Evolutionary conservation across 495 filamentous ascomycete genomes (phyloP).

Genomic region (Emericellopsis terricola): DNA sequence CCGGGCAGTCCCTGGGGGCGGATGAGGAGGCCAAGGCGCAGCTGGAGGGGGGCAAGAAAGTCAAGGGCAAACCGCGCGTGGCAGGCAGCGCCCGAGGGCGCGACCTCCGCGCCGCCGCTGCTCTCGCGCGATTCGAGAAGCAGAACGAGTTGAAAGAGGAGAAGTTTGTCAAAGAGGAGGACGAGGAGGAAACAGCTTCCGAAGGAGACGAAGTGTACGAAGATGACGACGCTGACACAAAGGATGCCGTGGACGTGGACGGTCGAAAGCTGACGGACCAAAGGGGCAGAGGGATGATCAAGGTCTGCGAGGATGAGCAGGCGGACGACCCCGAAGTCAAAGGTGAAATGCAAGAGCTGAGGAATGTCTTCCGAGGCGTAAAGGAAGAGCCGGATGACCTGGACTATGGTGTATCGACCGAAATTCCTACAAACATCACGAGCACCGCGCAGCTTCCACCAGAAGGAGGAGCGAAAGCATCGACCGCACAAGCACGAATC

Average conservation of each 20-base stretch:
- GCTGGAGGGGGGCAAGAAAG: slow-evolving; percentile 44
- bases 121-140: slow-evolving; percentile 51
- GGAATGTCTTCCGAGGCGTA: slow-evolving; percentile 4
- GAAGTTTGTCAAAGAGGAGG: slow-evolving; percentile 10
- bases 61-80: slow-evolving; percentile 46
- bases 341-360: slow-evolving; percentile 43
- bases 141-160: slow-evolving; percentile 26
- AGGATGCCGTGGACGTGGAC: slow-evolving; percentile 33
- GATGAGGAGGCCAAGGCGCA: slow-evolving; percentile 41
- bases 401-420: background rate
- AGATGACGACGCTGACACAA: slow-evolving; percentile 15
- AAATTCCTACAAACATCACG: background rate
- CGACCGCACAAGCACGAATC: no score
- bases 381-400: background rate
- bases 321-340: slow-evolving; percentile 36
- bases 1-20: slow-evolving; percentile 46
- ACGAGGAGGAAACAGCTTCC: slow-evolving; percentile 15
- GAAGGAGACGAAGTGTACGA: slow-evolving; percentile 20
- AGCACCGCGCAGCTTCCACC: no score
- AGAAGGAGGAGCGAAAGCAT: no score
- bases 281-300: slow-evolving; percentile 43
- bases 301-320: slow-evolving; percentile 56
- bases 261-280: slow-evolving; percentile 39
- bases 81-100: slow-evolving; percentile 51
- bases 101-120: slow-evolving; percentile 59